These are phyloP conservation scores for Castanea mollissima DNA, from an alignment of 306 rosid species.

Conservation along the genomic window DNA sequence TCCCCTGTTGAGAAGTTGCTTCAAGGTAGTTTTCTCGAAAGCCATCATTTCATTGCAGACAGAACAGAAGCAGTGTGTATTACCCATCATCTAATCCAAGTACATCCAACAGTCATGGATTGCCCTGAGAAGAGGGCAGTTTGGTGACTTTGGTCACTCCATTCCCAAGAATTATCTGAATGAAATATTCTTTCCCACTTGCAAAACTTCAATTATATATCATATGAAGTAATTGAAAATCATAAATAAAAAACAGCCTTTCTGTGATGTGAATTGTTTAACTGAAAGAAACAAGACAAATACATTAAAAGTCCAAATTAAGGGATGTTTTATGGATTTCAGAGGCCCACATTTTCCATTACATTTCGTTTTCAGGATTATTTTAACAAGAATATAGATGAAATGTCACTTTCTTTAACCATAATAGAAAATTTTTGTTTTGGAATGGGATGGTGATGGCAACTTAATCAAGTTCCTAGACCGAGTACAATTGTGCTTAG, in stretches of 20 bases:
- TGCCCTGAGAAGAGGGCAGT: slow-evolving; percentile 3
- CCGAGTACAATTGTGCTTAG: slow-evolving; percentile 13
- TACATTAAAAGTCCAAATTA: slow-evolving; percentile 15
- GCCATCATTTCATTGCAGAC: slow-evolving; percentile 12
- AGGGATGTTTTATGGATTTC: slow-evolving; percentile 2
- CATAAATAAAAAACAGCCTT: not conserved
- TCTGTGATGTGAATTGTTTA: slow-evolving; percentile 4
- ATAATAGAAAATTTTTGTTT: slow-evolving; percentile 14
- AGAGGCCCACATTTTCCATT: not conserved
- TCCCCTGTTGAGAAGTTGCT: slow-evolving; percentile 15
- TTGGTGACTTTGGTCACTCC: slow-evolving; percentile 3
- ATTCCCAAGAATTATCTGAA: slow-evolving; percentile 19
- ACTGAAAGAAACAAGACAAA: slow-evolving; percentile 17
- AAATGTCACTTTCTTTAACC: slow-evolving; percentile 48
- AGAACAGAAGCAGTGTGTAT: slow-evolving; percentile 16
- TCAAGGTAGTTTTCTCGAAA: slow-evolving; percentile 15
- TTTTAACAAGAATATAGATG: slow-evolving; percentile 29
- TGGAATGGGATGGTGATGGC: slow-evolving; percentile 24
- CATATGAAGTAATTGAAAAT: not conserved
- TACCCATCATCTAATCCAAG: slow-evolving; percentile 15
- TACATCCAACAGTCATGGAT: not conserved
- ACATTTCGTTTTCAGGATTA: not conserved
- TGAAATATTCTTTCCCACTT: slow-evolving; percentile 9
- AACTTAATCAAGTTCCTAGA: not conserved
- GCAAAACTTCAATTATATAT: not conserved